Evolutionary conservation across 495 filamentous ascomycete genomes (phyloP).

Genomic region (Aspergillus saccharolyticus): DNA sequence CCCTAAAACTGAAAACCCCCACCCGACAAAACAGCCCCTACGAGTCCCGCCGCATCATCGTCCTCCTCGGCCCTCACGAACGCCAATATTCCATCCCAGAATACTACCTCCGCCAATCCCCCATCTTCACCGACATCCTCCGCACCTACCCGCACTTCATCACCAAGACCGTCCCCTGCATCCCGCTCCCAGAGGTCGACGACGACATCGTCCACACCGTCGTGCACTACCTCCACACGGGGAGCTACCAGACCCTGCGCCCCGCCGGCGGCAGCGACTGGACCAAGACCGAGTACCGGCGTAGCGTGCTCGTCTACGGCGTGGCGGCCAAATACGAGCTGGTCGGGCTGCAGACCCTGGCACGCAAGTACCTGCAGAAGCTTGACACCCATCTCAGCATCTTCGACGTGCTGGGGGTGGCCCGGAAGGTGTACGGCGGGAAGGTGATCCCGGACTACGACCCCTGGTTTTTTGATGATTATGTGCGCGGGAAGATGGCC

Average conservation of each 20-base stretch:
- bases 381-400: slow-evolving; percentile 6
- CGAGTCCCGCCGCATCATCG: not conserved
- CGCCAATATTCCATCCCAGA: slow-evolving; percentile 39
- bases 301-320: slow-evolving; percentile 2
- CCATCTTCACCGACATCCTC: slow-evolving; percentile 47
- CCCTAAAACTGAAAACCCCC: not conserved
- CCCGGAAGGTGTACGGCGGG: not conserved
- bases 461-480: slow-evolving; percentile 6
- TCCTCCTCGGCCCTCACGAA: slow-evolving; percentile 22
- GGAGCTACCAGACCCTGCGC: slow-evolving; percentile 9
- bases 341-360: not conserved
- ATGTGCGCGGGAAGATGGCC: slow-evolving; percentile 4
- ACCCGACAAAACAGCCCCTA: slow-evolving; percentile 5
- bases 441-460: slow-evolving; percentile 6
- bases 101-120: slow-evolving; percentile 11
- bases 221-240: slow-evolving; percentile 14
- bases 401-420: slow-evolving; percentile 2
- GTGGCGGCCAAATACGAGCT: slow-evolving; percentile 6
- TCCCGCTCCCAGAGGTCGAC: slow-evolving; percentile 8
- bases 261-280: not conserved
- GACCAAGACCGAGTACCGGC: slow-evolving; percentile 6
- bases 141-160: slow-evolving; percentile 1
- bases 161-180: not conserved
- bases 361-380: slow-evolving; percentile 8
- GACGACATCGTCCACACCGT: slow-evolving; percentile 19